phyloP scores from a whole-genome alignment of 345 rosid genomes.

The Dovyalis caffra region DNA sequence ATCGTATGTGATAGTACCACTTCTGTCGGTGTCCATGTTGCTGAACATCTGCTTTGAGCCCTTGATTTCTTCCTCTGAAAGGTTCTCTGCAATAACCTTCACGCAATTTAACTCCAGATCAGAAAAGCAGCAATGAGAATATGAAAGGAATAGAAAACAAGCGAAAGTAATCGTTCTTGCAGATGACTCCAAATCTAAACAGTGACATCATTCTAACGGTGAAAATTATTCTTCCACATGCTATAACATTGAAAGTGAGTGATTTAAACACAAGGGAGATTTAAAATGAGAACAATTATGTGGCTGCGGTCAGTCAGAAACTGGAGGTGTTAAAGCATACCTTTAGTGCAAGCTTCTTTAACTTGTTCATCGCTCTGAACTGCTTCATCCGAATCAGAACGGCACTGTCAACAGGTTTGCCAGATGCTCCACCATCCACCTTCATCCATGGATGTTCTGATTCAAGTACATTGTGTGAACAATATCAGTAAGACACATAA shows the following conservation, averaged over 20 bases:
- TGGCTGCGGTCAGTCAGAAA: neutral
- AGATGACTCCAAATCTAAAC: neutral
- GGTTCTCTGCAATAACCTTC: conserved; percentile 33
- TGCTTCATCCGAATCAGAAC: conserved; percentile 27
- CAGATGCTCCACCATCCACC: conserved; percentile 23
- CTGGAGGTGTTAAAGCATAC: conserved; percentile 3
- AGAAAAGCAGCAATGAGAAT: neutral
- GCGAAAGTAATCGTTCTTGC: neutral
- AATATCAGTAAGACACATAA: neutral
- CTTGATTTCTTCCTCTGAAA: conserved; percentile 34
- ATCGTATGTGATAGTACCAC: conserved; percentile 37
- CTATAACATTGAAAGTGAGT: neutral
- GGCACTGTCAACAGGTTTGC: conserved; percentile 25
- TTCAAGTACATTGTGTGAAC: neutral
- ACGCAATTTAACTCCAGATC: neutral
- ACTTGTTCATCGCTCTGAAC: conserved; percentile 38
- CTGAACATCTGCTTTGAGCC: conserved; percentile 34
- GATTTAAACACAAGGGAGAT: neutral
- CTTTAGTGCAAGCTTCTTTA: conserved; percentile 32
- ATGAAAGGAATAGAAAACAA: neutral
- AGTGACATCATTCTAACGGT: neutral
- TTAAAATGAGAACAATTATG: neutral
- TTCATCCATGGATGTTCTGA: conserved; percentile 37
- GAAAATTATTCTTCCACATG: too few relatives aligned
- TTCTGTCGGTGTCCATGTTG: conserved; percentile 34